These are phyloP conservation scores for Malus hybrid DNA, from an alignment of 331 rosid species.

Conservation along the genomic window DNA sequence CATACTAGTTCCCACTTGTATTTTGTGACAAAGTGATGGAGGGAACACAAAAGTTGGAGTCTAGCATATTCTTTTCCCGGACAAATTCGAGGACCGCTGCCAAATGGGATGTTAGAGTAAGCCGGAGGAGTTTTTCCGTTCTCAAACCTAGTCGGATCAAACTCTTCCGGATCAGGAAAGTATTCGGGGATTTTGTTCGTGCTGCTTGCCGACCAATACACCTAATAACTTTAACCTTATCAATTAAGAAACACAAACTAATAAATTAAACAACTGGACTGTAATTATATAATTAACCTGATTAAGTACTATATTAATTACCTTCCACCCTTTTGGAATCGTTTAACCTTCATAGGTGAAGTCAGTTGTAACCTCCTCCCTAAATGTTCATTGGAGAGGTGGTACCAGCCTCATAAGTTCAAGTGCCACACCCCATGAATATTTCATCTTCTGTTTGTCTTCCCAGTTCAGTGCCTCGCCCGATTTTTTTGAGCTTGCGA, in stretches of 20 bases:
- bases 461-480: conserved; percentile 1
- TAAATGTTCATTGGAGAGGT: conserved; percentile 6
- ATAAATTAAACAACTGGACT: too few species aligned
- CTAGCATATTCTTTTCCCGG: conserved; percentile 16
- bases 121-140: neutral
- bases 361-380: conserved; percentile 1
- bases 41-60: conserved; percentile 2
- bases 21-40: neutral
- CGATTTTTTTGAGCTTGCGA: neutral
- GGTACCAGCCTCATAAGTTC: conserved; percentile 9
- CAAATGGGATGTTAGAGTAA: conserved; percentile 13
- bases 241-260: too few species aligned
- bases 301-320: too few species aligned
- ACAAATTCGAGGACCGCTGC: conserved; percentile 10
- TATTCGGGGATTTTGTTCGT: neutral
- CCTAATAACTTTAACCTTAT: too few species aligned
- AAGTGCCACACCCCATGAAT: conserved; percentile 3
- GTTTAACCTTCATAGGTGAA: conserved; percentile 11
- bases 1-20: neutral
- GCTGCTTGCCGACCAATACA: conserved; percentile 8
- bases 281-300: too few species aligned
- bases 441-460: conserved; percentile 8
- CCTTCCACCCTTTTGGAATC: conserved; percentile 11
- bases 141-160: conserved; percentile 11
- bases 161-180: neutral